Conservation (phyloP, 805 yeast genomes). For the Nakazawaea pomicola region DNA sequence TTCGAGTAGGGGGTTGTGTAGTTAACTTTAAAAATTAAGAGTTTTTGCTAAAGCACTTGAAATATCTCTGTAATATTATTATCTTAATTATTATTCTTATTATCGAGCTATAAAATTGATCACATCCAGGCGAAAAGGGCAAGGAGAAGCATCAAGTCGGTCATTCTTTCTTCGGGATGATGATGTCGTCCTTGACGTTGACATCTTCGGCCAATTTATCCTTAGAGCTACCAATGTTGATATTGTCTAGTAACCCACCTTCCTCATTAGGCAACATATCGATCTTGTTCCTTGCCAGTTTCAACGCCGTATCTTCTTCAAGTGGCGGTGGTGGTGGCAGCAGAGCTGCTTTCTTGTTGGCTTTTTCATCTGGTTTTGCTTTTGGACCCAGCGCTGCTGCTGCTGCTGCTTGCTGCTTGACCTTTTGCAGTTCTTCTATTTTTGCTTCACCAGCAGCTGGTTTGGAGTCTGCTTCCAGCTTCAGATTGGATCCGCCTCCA, state of each 20-base stretch:
- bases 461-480: too few species aligned
- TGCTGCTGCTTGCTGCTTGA: too few species aligned
- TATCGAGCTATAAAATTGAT: too few species aligned
- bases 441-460: too few species aligned
- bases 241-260: conserved; percentile 7
- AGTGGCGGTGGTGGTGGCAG: too few species aligned
- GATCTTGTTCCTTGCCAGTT: not conserved
- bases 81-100: too few species aligned
- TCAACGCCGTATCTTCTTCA: not conserved
- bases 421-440: too few species aligned
- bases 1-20: conserved; percentile 45
- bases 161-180: conserved; percentile 13
- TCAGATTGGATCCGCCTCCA: too few species aligned
- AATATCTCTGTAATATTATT: not conserved
- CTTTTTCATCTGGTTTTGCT: too few species aligned
- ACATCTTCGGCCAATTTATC: conserved; percentile 11
- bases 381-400: too few species aligned
- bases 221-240: conserved; percentile 11
- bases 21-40: conserved; percentile 9
- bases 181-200: conserved; percentile 14
- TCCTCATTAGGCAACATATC: not conserved
- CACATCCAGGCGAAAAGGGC: too few species aligned
- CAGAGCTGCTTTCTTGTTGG: too few species aligned
- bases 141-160: not conserved
- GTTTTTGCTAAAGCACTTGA: not conserved